These are phyloP conservation scores for Paspalum notatum DNA, from an alignment of 176 grass and related monocot genomes.

Conservation along the genomic window DNA sequence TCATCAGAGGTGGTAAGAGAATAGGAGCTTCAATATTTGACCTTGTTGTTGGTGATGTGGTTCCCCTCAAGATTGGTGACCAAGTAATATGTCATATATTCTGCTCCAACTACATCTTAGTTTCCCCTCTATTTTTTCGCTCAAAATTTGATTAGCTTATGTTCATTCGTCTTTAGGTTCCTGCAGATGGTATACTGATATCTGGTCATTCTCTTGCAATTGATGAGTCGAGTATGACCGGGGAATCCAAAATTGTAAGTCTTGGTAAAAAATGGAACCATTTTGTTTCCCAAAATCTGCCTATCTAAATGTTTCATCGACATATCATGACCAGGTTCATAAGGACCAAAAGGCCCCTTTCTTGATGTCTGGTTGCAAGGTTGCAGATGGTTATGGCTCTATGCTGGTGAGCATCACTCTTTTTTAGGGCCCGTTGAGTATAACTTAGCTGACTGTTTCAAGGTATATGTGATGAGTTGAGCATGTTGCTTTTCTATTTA, in stretches of 20 bases:
- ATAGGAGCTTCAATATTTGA: constrained; percentile 84
- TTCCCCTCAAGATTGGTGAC: constrained; percentile 97
- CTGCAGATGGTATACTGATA: constrained; percentile 90
- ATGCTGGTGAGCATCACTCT: constrained; percentile 72
- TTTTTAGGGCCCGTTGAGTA: constrained; percentile 46
- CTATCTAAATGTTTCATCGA: neutral
- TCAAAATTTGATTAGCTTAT: neutral
- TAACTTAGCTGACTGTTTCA: constrained; percentile 20
- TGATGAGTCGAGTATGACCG: constrained; percentile 97
- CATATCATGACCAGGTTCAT: constrained; percentile 55
- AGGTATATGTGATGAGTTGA: constrained; percentile 22
- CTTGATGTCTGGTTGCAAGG: constrained; percentile 97
- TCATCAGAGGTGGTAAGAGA: constrained; percentile 91
- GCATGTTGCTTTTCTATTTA: constrained; percentile 32
- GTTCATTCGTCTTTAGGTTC: constrained; percentile 66
- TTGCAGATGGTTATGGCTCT: constrained; percentile 91
- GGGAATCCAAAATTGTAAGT: constrained; percentile 85
- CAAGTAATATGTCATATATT: constrained; percentile 69
- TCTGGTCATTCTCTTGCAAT: constrained; percentile 93
- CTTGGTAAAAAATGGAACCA: neutral
- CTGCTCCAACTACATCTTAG: constrained; percentile 11
- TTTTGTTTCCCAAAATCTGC: constrained; percentile 11
- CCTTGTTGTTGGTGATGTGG: constrained; percentile 82
- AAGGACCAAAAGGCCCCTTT: constrained; percentile 85
- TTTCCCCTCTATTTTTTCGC: neutral